A percentile compares a stretch with the other conserved stretches of the same genome.
phyloP scores from a whole-genome alignment of 1,139 yeast genomes.

The Saccharomyces pastorianus region DNA sequence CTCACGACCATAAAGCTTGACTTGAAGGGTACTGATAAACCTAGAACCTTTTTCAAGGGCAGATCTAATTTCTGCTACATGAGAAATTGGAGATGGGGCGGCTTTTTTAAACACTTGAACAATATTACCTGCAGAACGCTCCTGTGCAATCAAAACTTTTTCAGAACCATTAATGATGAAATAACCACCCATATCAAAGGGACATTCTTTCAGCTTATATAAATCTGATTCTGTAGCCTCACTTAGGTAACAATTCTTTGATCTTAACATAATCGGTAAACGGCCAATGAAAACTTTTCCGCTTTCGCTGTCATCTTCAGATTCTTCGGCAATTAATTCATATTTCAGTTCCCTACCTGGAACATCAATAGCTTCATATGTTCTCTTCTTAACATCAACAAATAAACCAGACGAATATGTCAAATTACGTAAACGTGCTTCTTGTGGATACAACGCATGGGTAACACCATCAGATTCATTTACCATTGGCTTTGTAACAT shows the following conservation, averaged over 20 bases:
- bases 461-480: slow-evolving; percentile 99
- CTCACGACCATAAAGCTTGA: slow-evolving; percentile 81
- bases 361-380: slow-evolving; percentile 73
- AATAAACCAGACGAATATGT: slow-evolving; percentile 94
- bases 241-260: slow-evolving; percentile 89
- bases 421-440: slow-evolving; percentile 89
- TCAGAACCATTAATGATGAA: slow-evolving; percentile 97
- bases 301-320: slow-evolving; percentile 50
- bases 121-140: slow-evolving; percentile 94
- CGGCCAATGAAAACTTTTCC: slow-evolving; percentile 87
- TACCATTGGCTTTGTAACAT: slow-evolving; percentile 93
- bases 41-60: slow-evolving; percentile 97
- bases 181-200: slow-evolving; percentile 99
- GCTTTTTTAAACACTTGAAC: slow-evolving; percentile 98
- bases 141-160: slow-evolving; percentile 96
- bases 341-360: slow-evolving; percentile 65
- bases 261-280: slow-evolving; percentile 95
- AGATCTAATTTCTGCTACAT: slow-evolving; percentile 91
- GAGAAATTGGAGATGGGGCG: slow-evolving; percentile 94
- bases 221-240: slow-evolving; percentile 92
- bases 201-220: slow-evolving; percentile 94
- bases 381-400: slow-evolving; percentile 90
- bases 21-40: slow-evolving; percentile 87
- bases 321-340: slow-evolving; percentile 43
- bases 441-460: slow-evolving; percentile 97